Base-by-base conservation (phyloP, 2,329 filamentous ascomycete species). In the Diaporthe vexans region DNA sequence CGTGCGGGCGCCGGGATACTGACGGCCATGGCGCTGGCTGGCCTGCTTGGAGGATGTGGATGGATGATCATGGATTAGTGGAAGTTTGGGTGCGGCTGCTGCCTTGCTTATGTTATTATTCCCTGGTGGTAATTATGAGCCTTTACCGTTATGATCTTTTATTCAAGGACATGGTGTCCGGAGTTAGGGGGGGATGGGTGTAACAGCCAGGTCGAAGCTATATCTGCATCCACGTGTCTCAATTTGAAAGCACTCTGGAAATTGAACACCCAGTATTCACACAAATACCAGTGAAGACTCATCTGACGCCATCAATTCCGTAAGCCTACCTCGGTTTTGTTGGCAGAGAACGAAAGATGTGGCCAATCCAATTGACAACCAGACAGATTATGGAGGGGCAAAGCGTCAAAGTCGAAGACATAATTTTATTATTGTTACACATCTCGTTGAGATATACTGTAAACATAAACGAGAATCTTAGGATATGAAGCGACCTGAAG, bases 31-130 rank as follows among this genome's bases (percentile, higher is more conserved):
- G 76, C 88, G 4, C 78, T 88, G 29, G 82, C 83, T 0, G 81
- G 83, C 24, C 82, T 83, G 1, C 69, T 86, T 2, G 83, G 84
- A 21, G 84, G 84, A 6, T 89, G 88, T 80, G 81, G 83, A 40
- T 90, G 88, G 88, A 89, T 89, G 86, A 86, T 85, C 73, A 57
- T 81, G 11, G 81, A 83, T 54, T 72, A 68, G n/a, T n/a, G n/a
- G n/a, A n/a, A n/a, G n/a, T n/a, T n/a, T n/a, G n/a, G n/a, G n/a
- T n/a, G n/a, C n/a, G n/a, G n/a, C n/a, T n/a, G n/a, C n/a, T n/a
- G n/a, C n/a, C n/a, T n/a, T 63, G 48, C 33, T 26, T 37, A 33
- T 73, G 26, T 71, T 61, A 46, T 67, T 35, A 74, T 73, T 63
- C 58, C 43, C 56, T 33, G 24, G 59, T 33, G 73, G 54, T 74